Conservation (phyloP, 78 protist genomes). For the Dictyostelium brefeldianum region DNA sequence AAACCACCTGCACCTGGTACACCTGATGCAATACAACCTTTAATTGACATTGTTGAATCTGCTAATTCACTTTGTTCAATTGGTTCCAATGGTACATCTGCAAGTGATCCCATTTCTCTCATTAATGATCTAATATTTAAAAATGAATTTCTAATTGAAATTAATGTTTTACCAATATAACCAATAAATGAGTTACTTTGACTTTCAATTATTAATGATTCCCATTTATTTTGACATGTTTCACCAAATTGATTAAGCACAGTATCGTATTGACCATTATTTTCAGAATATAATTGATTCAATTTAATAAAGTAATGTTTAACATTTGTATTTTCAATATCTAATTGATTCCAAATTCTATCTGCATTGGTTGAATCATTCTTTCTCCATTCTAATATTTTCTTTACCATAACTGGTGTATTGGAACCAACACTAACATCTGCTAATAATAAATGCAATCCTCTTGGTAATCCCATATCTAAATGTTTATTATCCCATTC, state of each 20-base stretch:
- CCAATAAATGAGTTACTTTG: not conserved
- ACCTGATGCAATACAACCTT: constrained; percentile 85
- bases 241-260: not conserved
- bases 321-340: constrained; percentile 24
- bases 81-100: constrained; percentile 90
- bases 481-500: constrained; percentile 73
- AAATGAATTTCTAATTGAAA: not conserved
- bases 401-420: constrained; percentile 89
- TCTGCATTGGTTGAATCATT: not conserved
- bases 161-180: not conserved
- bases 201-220: not conserved
- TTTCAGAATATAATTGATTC: not conserved
- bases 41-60: constrained; percentile 57
- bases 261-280: not conserved
- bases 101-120: constrained; percentile 72
- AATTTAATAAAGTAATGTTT: constrained; percentile 33
- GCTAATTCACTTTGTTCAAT: constrained; percentile 80
- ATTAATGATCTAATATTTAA: constrained; percentile 43
- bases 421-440: constrained; percentile 86
- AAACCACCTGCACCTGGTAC: constrained; percentile 94
- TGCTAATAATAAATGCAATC: constrained; percentile 81
- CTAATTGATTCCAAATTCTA: constrained; percentile 40
- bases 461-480: constrained; percentile 82
- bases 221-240: constrained; percentile 9
- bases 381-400: constrained; percentile 87